These are phyloP conservation scores for Prunus mongolica DNA, from an alignment of 306 rosid genomes.

Conservation along the genomic window DNA sequence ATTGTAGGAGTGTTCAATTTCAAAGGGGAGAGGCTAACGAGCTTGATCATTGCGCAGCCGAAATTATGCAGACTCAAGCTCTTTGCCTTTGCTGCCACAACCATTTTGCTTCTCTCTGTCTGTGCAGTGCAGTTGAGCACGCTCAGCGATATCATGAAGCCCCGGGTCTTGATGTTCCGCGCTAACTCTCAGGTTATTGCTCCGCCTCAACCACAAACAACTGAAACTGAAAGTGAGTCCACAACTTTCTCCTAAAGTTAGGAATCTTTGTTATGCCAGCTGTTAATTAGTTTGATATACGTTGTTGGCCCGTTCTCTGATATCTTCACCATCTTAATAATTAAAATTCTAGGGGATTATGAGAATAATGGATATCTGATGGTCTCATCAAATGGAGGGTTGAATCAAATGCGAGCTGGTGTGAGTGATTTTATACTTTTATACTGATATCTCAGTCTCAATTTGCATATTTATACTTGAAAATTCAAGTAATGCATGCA, in stretches of 20 bases:
- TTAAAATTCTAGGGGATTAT: conserved; percentile 30
- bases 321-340: background rate
- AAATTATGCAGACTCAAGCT: conserved; percentile 25
- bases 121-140: conserved; percentile 34
- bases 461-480: background rate
- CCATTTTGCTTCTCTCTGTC: conserved; percentile 36
- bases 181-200: conserved; percentile 1
- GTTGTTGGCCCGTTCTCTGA: background rate
- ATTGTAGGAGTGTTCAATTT: conserved; percentile 11
- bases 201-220: conserved; percentile 4
- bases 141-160: conserved; percentile 19
- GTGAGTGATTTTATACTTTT: conserved; percentile 30
- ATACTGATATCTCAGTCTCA: background rate
- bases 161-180: conserved; percentile 21
- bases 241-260: background rate
- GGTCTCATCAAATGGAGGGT: conserved; percentile 72
- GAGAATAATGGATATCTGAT: conserved; percentile 57
- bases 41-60: conserved; percentile 18
- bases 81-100: conserved; percentile 34
- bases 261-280: background rate
- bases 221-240: conserved; percentile 20
- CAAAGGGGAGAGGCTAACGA: conserved; percentile 34
- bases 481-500: background rate
- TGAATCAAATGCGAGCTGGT: conserved; percentile 73
- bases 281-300: background rate